These are phyloP conservation scores for Argentina anserina DNA, from an alignment of 306 rosid species.

Conservation along the genomic window DNA sequence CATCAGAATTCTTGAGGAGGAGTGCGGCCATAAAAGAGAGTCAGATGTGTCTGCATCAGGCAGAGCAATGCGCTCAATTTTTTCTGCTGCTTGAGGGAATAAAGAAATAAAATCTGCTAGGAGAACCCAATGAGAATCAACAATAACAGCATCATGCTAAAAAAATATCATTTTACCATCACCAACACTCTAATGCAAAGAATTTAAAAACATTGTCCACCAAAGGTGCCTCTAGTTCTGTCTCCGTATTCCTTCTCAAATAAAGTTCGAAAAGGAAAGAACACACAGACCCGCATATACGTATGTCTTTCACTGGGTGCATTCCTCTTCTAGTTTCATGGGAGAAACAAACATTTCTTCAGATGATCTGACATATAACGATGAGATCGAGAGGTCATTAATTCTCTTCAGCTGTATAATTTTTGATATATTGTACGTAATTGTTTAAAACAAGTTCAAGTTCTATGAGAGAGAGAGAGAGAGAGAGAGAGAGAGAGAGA, in stretches of 20 bases:
- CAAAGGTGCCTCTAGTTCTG: neutral
- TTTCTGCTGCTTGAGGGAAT: too few species aligned
- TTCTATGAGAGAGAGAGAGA: constrained; percentile 1
- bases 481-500: constrained; percentile 10
- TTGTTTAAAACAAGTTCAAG: constrained; percentile 18
- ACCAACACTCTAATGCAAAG: too few species aligned
- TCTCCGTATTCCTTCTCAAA: neutral
- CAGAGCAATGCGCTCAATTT: too few species aligned
- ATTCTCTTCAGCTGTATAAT: neutral
- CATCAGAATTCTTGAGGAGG: too few species aligned
- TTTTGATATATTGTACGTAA: neutral
- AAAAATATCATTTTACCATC: too few species aligned
- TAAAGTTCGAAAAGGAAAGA: neutral
- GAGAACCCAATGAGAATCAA: too few species aligned
- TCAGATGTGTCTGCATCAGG: too few species aligned
- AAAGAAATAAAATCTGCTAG: too few species aligned
- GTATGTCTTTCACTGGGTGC: neutral
- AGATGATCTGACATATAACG: neutral
- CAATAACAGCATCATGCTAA: too few species aligned
- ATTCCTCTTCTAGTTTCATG: neutral
- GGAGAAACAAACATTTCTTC: neutral
- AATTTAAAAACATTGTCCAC: too few species aligned
- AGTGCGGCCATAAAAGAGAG: too few species aligned
- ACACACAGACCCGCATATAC: neutral
- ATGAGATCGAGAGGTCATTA: neutral